These are phyloP conservation scores for Metschnikowia cerradonensis DNA, from an alignment of 805 yeast genomes.

Conservation along the genomic window DNA sequence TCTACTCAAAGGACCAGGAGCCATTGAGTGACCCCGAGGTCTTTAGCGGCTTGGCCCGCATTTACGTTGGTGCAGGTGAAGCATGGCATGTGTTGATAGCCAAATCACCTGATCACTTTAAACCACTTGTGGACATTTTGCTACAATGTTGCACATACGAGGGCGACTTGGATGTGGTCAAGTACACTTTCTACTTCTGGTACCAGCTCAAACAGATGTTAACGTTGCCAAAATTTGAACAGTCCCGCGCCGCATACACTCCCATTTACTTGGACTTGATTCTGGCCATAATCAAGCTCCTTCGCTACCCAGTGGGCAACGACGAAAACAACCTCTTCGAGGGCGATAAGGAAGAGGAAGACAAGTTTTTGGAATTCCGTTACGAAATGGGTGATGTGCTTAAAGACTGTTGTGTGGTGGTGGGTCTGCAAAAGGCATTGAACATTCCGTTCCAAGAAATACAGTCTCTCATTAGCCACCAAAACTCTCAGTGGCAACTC, in stretches of 20 bases:
- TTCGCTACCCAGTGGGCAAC: slow-evolving; percentile 62
- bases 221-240: slow-evolving; percentile 52
- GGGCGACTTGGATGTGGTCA: slow-evolving; percentile 82
- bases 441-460: slow-evolving; percentile 65
- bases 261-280: slow-evolving; percentile 59
- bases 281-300: slow-evolving; percentile 58
- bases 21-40: slow-evolving; percentile 58
- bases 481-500: slow-evolving; percentile 66
- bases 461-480: slow-evolving; percentile 31
- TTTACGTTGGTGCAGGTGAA: slow-evolving; percentile 91
- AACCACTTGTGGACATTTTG: slow-evolving; percentile 68
- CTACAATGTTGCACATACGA: slow-evolving; percentile 68
- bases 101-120: slow-evolving; percentile 62
- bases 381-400: slow-evolving; percentile 98
- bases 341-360: slow-evolving; percentile 75
- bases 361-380: slow-evolving; percentile 88
- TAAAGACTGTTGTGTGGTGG: slow-evolving; percentile 89
- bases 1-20: slow-evolving; percentile 25
- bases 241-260: slow-evolving; percentile 45
- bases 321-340: slow-evolving; percentile 47
- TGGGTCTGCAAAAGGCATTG: slow-evolving; percentile 71
- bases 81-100: slow-evolving; percentile 90
- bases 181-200: slow-evolving; percentile 93
- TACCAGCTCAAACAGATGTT: slow-evolving; percentile 72
- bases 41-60: slow-evolving; percentile 64